A percentile compares a stretch with the other conserved stretches of the same genome.
Conservation (phyloP, 805 yeast species). For the Candida silvatica region DNA sequence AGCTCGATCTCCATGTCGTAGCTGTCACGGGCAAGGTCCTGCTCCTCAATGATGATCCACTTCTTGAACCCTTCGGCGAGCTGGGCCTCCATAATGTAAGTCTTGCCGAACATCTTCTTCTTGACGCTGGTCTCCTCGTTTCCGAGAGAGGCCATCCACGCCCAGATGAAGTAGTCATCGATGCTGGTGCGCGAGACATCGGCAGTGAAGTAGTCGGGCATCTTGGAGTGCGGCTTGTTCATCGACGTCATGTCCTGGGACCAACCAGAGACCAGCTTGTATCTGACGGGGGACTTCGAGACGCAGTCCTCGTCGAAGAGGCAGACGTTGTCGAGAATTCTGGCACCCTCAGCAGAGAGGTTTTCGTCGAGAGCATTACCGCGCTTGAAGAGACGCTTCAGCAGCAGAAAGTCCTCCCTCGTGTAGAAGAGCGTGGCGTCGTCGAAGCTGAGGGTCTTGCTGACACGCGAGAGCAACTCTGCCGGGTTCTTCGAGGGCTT, state of each 20-base stretch:
- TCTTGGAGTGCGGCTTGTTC: constrained; percentile 2
- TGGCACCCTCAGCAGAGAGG: constrained; percentile 64
- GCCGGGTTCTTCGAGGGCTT: constrained; percentile 37
- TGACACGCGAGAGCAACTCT: constrained; percentile 52
- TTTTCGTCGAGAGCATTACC: constrained; percentile 47
- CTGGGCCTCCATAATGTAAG: constrained; percentile 75
- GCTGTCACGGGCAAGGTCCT: constrained; percentile 32
- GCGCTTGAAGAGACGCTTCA: constrained; percentile 64
- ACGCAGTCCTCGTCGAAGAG: constrained; percentile 25
- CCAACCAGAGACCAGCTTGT: constrained; percentile 28
- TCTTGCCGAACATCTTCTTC: constrained; percentile 69
- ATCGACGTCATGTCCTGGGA: constrained; percentile 22
- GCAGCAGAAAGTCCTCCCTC: constrained; percentile 67
- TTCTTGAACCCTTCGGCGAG: constrained; percentile 65
- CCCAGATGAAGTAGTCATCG: constrained; percentile 87
- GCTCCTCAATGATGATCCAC: constrained; percentile 73
- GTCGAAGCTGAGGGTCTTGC: constrained; percentile 56
- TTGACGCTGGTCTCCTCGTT: constrained; percentile 60
- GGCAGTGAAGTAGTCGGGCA: constrained; percentile 30
- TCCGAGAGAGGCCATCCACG: constrained; percentile 76
- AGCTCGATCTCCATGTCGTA: constrained; percentile 27
- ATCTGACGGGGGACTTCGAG: constrained; percentile 24
- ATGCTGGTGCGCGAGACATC: constrained; percentile 56
- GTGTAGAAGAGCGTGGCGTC: constrained; percentile 63
- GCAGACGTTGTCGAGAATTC: constrained; percentile 37